phyloP scores from a whole-genome alignment of 306 rosid species.

The Rosa lucieae region DNA sequence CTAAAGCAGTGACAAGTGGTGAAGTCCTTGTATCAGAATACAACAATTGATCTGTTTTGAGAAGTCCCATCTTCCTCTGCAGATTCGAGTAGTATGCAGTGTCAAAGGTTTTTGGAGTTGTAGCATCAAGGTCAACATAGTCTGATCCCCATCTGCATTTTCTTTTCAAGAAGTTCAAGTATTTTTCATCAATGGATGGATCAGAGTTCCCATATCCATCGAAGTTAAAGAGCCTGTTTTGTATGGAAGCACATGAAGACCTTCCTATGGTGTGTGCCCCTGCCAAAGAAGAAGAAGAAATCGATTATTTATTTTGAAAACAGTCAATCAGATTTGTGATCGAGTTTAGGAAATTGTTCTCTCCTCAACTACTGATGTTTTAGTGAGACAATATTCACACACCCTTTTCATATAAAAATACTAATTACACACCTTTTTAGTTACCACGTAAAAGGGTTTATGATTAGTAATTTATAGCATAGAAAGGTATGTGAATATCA shows the following conservation, averaged over 20 bases:
- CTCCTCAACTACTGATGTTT: too few species aligned
- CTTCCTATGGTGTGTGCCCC: constrained; percentile 95
- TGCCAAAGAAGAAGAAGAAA: constrained; percentile 8
- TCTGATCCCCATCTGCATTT: constrained; percentile 90
- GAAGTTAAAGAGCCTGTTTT: constrained; percentile 61
- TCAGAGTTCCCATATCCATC: constrained; percentile 48
- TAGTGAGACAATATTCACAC: too few species aligned
- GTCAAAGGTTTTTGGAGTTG: constrained; percentile 61
- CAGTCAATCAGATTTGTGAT: too few species aligned
- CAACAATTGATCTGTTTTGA: constrained; percentile 55
- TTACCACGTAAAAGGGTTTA: too few species aligned
- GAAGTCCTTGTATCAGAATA: constrained; percentile 64
- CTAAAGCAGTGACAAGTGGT: constrained; percentile 54
- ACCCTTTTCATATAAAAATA: too few species aligned
- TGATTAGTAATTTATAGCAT: too few species aligned
- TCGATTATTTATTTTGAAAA: not conserved
- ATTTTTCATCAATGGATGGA: constrained; percentile 47
- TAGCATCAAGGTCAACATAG: constrained; percentile 70
- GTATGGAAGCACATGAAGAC: constrained; percentile 62
- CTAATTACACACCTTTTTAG: too few species aligned
- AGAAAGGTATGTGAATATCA: too few species aligned
- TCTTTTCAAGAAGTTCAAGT: constrained; percentile 62
- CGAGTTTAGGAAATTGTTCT: too few species aligned
- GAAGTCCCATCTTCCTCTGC: constrained; percentile 61
- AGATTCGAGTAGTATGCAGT: constrained; percentile 50